Evolutionary conservation across 2,329 filamentous ascomycete species (phyloP), one percentile per base, ranked within the genome.

Genomic region (Verticillium nonalfalfae): DNA sequence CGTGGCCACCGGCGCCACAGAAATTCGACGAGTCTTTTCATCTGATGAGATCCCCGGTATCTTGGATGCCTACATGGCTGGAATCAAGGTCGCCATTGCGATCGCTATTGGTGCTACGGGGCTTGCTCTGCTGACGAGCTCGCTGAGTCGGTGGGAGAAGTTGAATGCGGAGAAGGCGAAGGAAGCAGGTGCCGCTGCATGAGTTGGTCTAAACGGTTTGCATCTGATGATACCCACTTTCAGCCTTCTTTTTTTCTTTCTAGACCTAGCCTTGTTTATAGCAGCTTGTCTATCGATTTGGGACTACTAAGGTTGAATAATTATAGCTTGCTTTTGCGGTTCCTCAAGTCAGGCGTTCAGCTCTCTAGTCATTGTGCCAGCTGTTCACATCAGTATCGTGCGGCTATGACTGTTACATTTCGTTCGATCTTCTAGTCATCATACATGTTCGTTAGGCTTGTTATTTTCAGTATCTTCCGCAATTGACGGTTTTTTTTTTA

Each of bases 1-100:
- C 64, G 77, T 84, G 68, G 76, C 81, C 67, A 79, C 76, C 56
- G 83, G 83, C 60, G 83, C 82, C 9, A 80, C 78, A 2, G 73
- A 84, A 67, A 78, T 84, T 31, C 71, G 74, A 39, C 60, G 73
- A 26, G 76, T 84, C 1, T 74, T 85, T 15, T 76, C 77, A 45
- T 67, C 75, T 15, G 75, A 78, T 38, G 70, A 73, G 9, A 74
- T 85, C 1, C 67, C 78, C 21, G 64, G 70, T 11, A 72, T 77
- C 50, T 62, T 82, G 6, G 67, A 64, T 3, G 67, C 68, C n/a
- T 66, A 70, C 57, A 70, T 76, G 2, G 78, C 78, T 0, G 66
- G 59, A 0, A 59, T 80, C 1, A 68, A 77, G 34, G 71, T 75
- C 1, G 4, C 62, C 1, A 56, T 65, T 4, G 69, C 80, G 1